Conservation (phyloP, 2,329 filamentous ascomycete species). For the Aureobasidium vineae region DNA sequence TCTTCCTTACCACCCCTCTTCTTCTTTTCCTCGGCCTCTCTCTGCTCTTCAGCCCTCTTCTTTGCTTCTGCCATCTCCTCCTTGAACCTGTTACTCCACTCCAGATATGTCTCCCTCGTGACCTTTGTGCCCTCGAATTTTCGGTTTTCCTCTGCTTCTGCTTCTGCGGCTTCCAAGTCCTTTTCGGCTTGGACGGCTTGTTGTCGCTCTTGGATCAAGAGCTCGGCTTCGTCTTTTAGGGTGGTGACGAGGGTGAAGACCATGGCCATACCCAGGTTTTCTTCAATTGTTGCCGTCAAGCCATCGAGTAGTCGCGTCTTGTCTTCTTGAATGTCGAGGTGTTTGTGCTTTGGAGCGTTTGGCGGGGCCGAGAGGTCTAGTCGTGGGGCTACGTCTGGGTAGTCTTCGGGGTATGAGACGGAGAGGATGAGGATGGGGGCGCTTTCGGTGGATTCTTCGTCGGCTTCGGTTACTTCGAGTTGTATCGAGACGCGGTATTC, state of each 20-base stretch:
- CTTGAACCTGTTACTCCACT: constrained; percentile 76
- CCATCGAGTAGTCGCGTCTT: constrained; percentile 69
- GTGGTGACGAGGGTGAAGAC: constrained; percentile 85
- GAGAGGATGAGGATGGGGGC: constrained; percentile 74
- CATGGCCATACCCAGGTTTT: constrained; percentile 98
- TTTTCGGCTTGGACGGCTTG: constrained; percentile 57
- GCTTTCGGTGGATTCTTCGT: constrained; percentile 56
- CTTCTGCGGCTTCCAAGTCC: constrained; percentile 57
- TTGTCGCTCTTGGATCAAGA: constrained; percentile 71
- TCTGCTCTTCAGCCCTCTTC: constrained; percentile 54
- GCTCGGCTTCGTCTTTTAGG: constrained; percentile 88
- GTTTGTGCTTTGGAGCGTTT: constrained; percentile 66
- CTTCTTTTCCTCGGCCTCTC: constrained; percentile 68
- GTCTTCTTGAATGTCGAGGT: constrained; percentile 79
- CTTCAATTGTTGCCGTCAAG: constrained; percentile 73
- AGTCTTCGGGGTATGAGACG: constrained; percentile 83
- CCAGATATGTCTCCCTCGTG: constrained; percentile 78
- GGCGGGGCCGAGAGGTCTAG: constrained; percentile 76
- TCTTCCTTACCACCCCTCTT: constrained; percentile 58
- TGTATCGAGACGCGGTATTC: constrained; percentile 82
- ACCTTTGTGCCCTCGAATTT: constrained; percentile 94
- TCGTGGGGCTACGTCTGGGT: constrained; percentile 81
- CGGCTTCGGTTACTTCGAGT: constrained; percentile 71
- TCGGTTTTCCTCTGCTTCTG: constrained; percentile 88
- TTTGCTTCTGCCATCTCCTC: constrained; percentile 77